Base-by-base conservation (phyloP, 148 eudicot genomes). In the Oxyria digyna region DNA sequence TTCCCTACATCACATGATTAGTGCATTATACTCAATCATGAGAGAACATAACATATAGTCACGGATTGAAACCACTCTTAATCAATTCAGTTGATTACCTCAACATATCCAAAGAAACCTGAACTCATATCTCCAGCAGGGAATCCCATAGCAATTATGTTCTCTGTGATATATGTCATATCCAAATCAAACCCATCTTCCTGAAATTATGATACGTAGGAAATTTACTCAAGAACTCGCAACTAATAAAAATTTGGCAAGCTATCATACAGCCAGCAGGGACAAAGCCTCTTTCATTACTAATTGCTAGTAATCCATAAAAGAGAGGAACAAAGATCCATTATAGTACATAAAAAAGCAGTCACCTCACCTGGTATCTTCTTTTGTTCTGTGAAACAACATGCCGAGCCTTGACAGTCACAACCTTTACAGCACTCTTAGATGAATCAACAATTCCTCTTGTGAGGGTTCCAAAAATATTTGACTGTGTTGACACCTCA, bases 71-170 rank as follows among this genome's bases (percentile, higher is more conserved):
- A 17, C 13, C n/a, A 18, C 27, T 33, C 8, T 18, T 20, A 21
- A 35, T 35, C 38, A 4, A 29, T 29, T 33, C 15, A 37, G 67
- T 45, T 66, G 38, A 69, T 49, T 73, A 90, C 98, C 96, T 93
- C 98, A 63, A 93, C 89, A 78, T 87, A 93, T 49, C 98, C 92
- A 62, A 93, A 85, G 75, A 93, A 85, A 3, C 98, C 98, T 78
- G 98, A 93, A 81, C 96, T 93, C 87, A 86, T 83, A 77, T 89
- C 98, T 59, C 98, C 96, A 74, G 98, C 98, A 38, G 98, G 98
- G 63, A 93, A 93, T 68, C 96, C 98, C 96, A 93, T 93, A 62
- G 96, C 96, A 74, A 93, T 88, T 54, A 89, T 89, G 79, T 89
- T 93, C 85, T 93, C 96, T 4, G 98, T 89, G 71, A 93, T 93